phyloP scores from a whole-genome alignment of 768 basidiomycete genomes.

The Dioszegia aurantiaca region DNA sequence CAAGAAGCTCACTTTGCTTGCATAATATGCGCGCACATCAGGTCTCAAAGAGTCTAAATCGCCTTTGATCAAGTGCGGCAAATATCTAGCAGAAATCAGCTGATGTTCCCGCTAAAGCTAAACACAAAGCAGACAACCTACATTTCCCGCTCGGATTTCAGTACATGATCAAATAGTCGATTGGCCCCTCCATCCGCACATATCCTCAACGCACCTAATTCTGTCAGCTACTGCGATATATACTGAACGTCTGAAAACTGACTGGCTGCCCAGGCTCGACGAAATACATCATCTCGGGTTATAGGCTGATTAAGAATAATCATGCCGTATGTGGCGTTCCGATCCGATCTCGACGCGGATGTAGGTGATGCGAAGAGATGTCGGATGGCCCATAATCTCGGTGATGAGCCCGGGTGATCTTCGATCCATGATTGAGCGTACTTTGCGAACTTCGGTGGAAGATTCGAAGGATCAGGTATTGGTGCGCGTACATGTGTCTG shows the following conservation, averaged over 20 bases:
- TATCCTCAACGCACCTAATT: slow-evolving; percentile 56
- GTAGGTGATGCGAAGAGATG: too few species aligned
- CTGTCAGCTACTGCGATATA: neutral
- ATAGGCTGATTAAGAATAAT: slow-evolving; percentile 92
- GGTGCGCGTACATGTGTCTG: neutral
- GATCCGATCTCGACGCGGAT: neutral
- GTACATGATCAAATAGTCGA: slow-evolving; percentile 64
- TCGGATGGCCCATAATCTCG: slow-evolving; percentile 4
- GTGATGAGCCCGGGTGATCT: neutral
- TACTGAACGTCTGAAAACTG: neutral
- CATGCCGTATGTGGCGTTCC: slow-evolving; percentile 50
- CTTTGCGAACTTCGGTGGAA: neutral
- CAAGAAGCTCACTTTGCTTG: slow-evolving; percentile 56
- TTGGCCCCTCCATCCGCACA: slow-evolving; percentile 92
- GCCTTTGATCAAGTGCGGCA: slow-evolving; percentile 86
- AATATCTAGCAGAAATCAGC: slow-evolving; percentile 56
- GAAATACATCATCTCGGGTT: slow-evolving; percentile 60
- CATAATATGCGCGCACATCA: slow-evolving; percentile 72
- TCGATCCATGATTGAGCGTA: neutral
- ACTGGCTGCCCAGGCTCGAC: slow-evolving; percentile 59
- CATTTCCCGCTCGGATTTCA: slow-evolving; percentile 37
- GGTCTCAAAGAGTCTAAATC: slow-evolving; percentile 83
- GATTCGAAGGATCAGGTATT: neutral
- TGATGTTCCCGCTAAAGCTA: neutral
- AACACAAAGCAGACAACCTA: slow-evolving; percentile 5